These are phyloP conservation scores for Aspergillus phoenicis DNA, from an alignment of 2,329 filamentous ascomycete species.

Conservation along the genomic window DNA sequence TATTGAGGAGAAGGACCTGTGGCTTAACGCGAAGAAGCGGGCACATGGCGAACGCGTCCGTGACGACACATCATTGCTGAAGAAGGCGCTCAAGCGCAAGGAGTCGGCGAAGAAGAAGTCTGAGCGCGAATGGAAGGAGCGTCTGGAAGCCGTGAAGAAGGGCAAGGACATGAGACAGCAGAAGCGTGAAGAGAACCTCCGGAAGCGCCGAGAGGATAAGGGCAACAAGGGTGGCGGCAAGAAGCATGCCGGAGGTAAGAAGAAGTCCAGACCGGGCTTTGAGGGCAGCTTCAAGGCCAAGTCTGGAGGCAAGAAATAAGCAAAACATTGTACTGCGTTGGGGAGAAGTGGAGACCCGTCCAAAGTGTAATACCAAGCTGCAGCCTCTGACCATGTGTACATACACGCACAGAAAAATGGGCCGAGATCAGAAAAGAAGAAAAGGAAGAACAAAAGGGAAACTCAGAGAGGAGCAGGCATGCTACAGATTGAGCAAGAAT, in stretches of 20 bases:
- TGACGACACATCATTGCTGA: constrained; percentile 82
- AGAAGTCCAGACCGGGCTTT: constrained; percentile 66
- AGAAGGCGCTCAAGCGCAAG: constrained; percentile 94
- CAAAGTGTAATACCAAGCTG: constrained; percentile 13
- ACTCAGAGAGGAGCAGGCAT: not conserved
- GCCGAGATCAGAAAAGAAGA: not conserved
- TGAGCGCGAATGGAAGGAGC: constrained; percentile 81
- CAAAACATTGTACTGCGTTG: not conserved
- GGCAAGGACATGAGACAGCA: constrained; percentile 76
- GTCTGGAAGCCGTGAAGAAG: constrained; percentile 71
- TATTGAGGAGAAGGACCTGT: constrained; percentile 89
- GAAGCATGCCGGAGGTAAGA: constrained; percentile 39
- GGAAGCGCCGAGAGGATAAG: constrained; percentile 75
- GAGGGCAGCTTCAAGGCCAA: constrained; percentile 70
- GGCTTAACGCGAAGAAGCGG: constrained; percentile 86
- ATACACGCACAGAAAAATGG: not conserved
- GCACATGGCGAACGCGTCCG: constrained; percentile 87
- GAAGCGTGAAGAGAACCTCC: constrained; percentile 79
- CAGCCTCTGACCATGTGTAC: not conserved
- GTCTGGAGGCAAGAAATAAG: constrained; percentile 46
- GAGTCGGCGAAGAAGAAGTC: constrained; percentile 88
- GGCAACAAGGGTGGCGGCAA: constrained; percentile 55
- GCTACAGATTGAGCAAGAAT: not conserved
- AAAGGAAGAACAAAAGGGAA: constrained; percentile 12
- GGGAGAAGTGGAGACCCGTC: not conserved